phyloP scores from a whole-genome alignment of 768 basidiomycete species.

The Cystofilobasidium capitatum region DNA sequence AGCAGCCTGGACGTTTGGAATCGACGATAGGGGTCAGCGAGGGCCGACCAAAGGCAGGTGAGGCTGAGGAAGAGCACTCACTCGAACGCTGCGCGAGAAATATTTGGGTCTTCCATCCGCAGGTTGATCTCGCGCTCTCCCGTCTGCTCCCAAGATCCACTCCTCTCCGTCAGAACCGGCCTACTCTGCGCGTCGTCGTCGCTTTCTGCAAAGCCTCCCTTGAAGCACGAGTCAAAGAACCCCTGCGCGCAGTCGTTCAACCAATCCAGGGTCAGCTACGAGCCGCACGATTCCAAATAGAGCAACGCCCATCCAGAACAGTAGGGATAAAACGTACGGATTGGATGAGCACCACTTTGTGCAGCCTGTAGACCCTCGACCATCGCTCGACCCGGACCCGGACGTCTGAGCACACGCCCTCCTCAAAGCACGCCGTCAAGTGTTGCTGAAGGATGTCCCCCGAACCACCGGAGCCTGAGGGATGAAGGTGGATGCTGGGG shows the following conservation, averaged over 20 bases:
- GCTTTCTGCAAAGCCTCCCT: slow-evolving; percentile 42
- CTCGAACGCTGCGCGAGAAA: slow-evolving; percentile 87
- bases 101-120: slow-evolving; percentile 73
- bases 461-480: not conserved
- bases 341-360: slow-evolving; percentile 79
- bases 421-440: slow-evolving; percentile 38
- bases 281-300: no score
- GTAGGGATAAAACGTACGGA: slow-evolving; percentile 48
- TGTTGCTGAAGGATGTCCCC: not conserved
- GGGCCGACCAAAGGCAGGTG: no score
- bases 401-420: slow-evolving; percentile 67
- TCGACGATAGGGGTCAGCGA: no score
- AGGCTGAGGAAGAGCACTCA: slow-evolving; percentile 42
- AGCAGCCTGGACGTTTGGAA: no score
- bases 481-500: not conserved
- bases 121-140: slow-evolving; percentile 30
- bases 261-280: no score
- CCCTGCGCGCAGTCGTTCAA: no score
- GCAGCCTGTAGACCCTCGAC: slow-evolving; percentile 66
- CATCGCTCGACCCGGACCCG: slow-evolving; percentile 61
- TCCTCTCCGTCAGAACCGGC: slow-evolving; percentile 46
- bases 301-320: no score
- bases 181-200: slow-evolving; percentile 26
- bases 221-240: slow-evolving; percentile 81
- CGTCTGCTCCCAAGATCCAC: slow-evolving; percentile 46